phyloP scores from a whole-genome alignment of 148 eudicot species.

The Dianthus caryophyllus region DNA sequence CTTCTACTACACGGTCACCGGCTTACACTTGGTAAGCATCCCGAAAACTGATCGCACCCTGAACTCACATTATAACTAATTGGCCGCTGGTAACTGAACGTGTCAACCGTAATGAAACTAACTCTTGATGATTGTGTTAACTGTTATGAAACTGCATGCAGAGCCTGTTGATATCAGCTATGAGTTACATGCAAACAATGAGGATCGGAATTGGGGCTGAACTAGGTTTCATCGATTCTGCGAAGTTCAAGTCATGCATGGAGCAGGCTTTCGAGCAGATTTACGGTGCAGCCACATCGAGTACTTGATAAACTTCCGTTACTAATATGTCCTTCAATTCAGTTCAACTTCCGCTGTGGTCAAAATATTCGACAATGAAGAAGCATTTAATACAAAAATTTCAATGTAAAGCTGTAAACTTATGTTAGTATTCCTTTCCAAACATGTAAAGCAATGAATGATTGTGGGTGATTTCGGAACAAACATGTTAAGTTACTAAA shows the following conservation, averaged over 20 bases:
- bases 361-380: neutral
- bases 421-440: no score
- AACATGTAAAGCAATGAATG: no score
- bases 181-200: slow-evolving; percentile 44
- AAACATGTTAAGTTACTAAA: no score
- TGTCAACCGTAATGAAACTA: no score
- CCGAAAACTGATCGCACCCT: no score
- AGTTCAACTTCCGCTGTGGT: neutral
- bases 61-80: no score
- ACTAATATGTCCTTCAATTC: neutral
- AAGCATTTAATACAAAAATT: neutral
- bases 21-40: slow-evolving; percentile 50
- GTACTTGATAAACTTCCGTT: neutral
- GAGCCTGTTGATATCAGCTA: slow-evolving; percentile 50
- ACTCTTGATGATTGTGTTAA: no score
- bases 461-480: no score
- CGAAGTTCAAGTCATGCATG: slow-evolving; percentile 39
- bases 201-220: slow-evolving; percentile 44
- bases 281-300: slow-evolving; percentile 30
- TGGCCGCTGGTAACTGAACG: no score
- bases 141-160: slow-evolving; percentile 35
- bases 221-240: slow-evolving; percentile 41
- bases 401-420: no score
- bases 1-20: slow-evolving; percentile 49
- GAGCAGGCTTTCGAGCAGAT: slow-evolving; percentile 36